A percentile compares a stretch with the other conserved stretches of the same genome.
Evolutionary conservation across 2,329 filamentous ascomycete species (phyloP).

Genomic region (Ophiocordyceps unilateralis): DNA sequence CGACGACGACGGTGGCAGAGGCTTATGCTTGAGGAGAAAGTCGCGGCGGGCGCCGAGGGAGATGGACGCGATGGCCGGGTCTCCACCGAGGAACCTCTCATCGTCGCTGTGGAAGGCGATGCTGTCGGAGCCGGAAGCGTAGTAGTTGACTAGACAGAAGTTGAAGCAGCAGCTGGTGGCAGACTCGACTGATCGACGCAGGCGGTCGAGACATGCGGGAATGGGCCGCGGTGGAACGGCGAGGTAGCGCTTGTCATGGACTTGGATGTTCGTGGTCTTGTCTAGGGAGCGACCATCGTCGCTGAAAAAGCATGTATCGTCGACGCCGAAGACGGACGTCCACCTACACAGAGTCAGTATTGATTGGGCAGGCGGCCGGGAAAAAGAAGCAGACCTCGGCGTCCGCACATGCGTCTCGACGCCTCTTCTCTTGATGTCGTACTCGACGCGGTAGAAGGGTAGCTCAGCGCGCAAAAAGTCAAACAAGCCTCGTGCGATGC

Average conservation of each 20-base stretch:
- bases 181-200: slow-evolving; percentile 46
- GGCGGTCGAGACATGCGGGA: slow-evolving; percentile 47
- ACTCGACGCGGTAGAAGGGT: slow-evolving; percentile 61
- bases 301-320: slow-evolving; percentile 46
- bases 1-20: slow-evolving; percentile 17
- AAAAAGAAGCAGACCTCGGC: slow-evolving; percentile 18
- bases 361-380: not conserved
- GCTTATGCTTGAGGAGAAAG: slow-evolving; percentile 68
- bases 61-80: slow-evolving; percentile 60
- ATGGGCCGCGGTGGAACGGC: slow-evolving; percentile 49
- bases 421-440: slow-evolving; percentile 50
- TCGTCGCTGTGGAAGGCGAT: slow-evolving; percentile 71
- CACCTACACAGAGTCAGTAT: slow-evolving; percentile 11
- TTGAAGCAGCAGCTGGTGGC: slow-evolving; percentile 55
- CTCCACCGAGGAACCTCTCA: slow-evolving; percentile 53
- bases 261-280: slow-evolving; percentile 20
- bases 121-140: slow-evolving; percentile 58
- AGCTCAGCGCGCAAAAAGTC: slow-evolving; percentile 52
- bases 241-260: slow-evolving; percentile 33
- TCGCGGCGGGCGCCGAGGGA: slow-evolving; percentile 56
- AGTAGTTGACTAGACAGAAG: slow-evolving; percentile 71
- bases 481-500: slow-evolving; percentile 43
- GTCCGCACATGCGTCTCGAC: slow-evolving; percentile 43
- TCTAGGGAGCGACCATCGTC: slow-evolving; percentile 24
- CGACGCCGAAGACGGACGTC: slow-evolving; percentile 40